Percentiles rank a stretch among this genome's conserved stretches.
Evolutionary conservation across 148 eudicot species (phyloP).

Genomic region (Rhododendron molle): DNA sequence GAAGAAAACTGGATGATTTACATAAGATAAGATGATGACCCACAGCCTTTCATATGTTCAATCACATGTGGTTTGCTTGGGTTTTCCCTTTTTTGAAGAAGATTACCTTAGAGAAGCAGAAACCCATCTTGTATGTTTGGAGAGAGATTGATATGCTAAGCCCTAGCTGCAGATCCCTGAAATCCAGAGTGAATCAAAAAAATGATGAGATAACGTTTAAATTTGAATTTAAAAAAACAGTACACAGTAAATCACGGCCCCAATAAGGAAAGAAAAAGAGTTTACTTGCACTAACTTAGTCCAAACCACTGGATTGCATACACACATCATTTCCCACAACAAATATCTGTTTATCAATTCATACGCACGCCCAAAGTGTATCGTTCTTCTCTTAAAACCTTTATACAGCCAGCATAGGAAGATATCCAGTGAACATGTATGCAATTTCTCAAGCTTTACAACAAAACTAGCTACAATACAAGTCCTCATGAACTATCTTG

Average conservation of each 20-base stretch:
- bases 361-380: neutral
- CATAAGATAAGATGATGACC: neutral
- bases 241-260: neutral
- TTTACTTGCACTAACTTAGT: neutral
- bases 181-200: neutral
- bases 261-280: neutral
- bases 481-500: neutral
- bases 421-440: neutral
- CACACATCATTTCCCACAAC: neutral
- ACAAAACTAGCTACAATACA: neutral
- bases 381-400: neutral
- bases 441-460: neutral
- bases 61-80: neutral
- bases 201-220: neutral
- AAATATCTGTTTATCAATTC: neutral
- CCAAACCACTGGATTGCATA: neutral
- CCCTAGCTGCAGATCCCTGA: constrained; percentile 11
- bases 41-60: neutral
- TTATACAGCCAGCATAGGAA: neutral
- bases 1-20: neutral
- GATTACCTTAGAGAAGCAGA: constrained; percentile 24
- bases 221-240: neutral
- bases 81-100: neutral
- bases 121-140: constrained; percentile 18
- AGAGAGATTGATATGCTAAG: neutral